Evolutionary conservation across 208 protist species (phyloP), one percentile per base, ranked within the genome.

Genomic region (Balamuthia mandrillaris): DNA sequence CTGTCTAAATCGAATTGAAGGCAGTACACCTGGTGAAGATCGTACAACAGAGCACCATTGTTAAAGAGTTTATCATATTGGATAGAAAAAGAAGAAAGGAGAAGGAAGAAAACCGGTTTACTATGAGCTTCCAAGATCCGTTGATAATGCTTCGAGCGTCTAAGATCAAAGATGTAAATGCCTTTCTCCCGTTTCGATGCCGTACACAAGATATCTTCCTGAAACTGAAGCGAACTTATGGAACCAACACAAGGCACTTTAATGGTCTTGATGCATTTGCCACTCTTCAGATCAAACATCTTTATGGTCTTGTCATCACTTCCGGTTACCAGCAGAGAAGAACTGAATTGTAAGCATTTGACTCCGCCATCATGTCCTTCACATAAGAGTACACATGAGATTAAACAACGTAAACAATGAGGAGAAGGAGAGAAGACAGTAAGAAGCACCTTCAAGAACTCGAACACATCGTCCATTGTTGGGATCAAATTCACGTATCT

Each of bases 271-370:
- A 79, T 42, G 51, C 45, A 79, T 29, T 79, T 79, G 12, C 70
- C 70, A 29, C 45, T 79, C 16, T 58, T 70, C 0, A 79, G 45
- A n/a, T 79, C 70, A 21, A 79, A 79, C 12, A 79, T 60, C 70
- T 79, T 79, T 41, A 79, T 79, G 29, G 70, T 79, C 70, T 79
- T 79, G 51, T 79, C 70, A 31, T 79, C 70, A 24, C 70, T 79
- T 21, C 70, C 70, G 31, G 70, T 79, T 33, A 79, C 45, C n/a
- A 79, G 70, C 45, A 79, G 35, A 41, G 52, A 41, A 3, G 70
- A 79, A 10, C 6, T 79, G 21, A 79, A 79, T 16, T 79, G 70
- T 14, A 79, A 49, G 45, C 70, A 79, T n/a, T 79, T 79, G 27
- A 79, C 70, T 14, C 70, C 70, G 5, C 70, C 70, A 24, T 79